Conservation (phyloP, 2,329 filamentous ascomycete genomes). For the Pseudogymnoascus sp. region DNA sequence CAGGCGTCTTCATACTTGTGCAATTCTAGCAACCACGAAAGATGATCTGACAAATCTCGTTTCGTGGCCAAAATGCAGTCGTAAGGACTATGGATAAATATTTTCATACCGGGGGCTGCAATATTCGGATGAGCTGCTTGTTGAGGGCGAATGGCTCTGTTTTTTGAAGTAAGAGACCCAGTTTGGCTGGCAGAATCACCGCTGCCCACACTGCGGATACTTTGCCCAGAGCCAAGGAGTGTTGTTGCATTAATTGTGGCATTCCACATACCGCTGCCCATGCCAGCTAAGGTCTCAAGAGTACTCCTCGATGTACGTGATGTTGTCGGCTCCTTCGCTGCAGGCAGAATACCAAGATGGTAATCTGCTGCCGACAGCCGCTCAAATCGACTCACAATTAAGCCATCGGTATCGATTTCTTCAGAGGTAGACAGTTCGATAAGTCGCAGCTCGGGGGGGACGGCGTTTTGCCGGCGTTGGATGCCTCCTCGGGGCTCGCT, state of each 20-base stretch:
- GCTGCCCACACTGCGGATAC: slow-evolving; percentile 54
- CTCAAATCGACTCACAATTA: slow-evolving; percentile 81
- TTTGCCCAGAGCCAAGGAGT: slow-evolving; percentile 80
- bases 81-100: slow-evolving; percentile 94
- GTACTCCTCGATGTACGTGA: slow-evolving; percentile 58
- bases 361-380: slow-evolving; percentile 83
- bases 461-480: slow-evolving; percentile 64
- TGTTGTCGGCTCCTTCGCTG: slow-evolving; percentile 57
- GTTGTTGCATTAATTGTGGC: slow-evolving; percentile 79
- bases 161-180: slow-evolving; percentile 37
- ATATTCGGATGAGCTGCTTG: slow-evolving; percentile 24
- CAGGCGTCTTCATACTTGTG: slow-evolving; percentile 77
- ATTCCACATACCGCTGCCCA: slow-evolving; percentile 77
- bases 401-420: slow-evolving; percentile 76
- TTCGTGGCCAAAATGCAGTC: slow-evolving; percentile 91
- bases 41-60: slow-evolving; percentile 74
- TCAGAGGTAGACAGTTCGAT: slow-evolving; percentile 79
- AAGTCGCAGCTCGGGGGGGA: slow-evolving; percentile 79
- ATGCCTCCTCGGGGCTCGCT: slow-evolving; percentile 57
- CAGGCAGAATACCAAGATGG: slow-evolving; percentile 75
- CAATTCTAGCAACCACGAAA: slow-evolving; percentile 76
- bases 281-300: slow-evolving; percentile 64
- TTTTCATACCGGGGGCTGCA: slow-evolving; percentile 53
- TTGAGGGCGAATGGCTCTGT: slow-evolving; percentile 25
- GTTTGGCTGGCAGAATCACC: slow-evolving; percentile 42